Percentiles rank a stretch among this genome's conserved stretches.
Evolutionary conservation across 2,329 filamentous ascomycete genomes (phyloP).

Genomic region (Chaetomiaceae sp.): DNA sequence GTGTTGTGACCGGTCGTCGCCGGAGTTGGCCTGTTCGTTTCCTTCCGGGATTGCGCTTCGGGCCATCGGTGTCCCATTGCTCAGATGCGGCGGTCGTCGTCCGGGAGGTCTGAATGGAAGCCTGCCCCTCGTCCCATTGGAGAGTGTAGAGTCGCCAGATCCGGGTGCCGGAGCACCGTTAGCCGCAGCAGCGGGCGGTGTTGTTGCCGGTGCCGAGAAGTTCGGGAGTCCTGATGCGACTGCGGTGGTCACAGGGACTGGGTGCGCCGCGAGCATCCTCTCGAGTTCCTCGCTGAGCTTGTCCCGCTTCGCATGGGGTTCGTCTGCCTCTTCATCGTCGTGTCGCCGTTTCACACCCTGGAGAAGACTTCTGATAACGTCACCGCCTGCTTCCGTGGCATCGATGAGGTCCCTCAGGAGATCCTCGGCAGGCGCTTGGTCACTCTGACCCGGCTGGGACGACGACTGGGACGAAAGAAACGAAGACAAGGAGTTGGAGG

Average conservation of each 20-base stretch:
- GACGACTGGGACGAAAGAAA: constrained; percentile 11
- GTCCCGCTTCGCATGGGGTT: constrained; percentile 28
- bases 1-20: background rate
- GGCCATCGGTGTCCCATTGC: background rate
- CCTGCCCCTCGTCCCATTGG: background rate
- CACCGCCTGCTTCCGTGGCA: constrained; percentile 1
- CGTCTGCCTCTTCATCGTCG: constrained; percentile 26
- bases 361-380: constrained; percentile 13
- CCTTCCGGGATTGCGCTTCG: background rate
- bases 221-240: background rate
- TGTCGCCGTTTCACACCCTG: constrained; percentile 24
- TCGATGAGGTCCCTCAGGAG: constrained; percentile 23
- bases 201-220: background rate
- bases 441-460: constrained; percentile 5
- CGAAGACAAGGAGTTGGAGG: constrained; percentile 19
- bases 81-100: background rate
- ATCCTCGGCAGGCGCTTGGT: constrained; percentile 17
- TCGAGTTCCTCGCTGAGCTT: constrained; percentile 30
- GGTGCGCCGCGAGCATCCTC: constrained; percentile 18
- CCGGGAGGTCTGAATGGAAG: constrained; percentile 4
- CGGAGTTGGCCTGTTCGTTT: background rate
- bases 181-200: background rate
- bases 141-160: background rate
- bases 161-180: background rate
- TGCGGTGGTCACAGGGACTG: background rate